A percentile compares a stretch with the other conserved stretches of the same genome.
These are phyloP conservation scores for Alternaria brassicicola DNA, from an alignment of 2,329 filamentous ascomycete genomes.

Conservation along the genomic window DNA sequence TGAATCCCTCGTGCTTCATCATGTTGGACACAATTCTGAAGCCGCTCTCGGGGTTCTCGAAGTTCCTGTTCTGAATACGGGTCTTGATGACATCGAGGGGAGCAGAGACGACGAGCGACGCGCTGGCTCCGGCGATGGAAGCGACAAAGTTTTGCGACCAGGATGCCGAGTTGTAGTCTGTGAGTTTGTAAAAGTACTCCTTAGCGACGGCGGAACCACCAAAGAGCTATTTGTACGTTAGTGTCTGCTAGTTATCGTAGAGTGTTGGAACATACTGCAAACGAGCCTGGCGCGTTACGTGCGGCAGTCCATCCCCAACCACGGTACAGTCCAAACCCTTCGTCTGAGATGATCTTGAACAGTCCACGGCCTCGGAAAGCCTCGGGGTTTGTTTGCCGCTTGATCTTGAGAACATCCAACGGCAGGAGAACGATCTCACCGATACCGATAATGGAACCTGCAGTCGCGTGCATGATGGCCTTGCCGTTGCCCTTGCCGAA, in stretches of 20 bases:
- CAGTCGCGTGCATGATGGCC: constrained; percentile 96
- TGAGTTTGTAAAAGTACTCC: constrained; percentile 87
- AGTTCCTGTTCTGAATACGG: constrained; percentile 96
- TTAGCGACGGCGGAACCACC: constrained; percentile 97
- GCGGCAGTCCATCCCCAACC: constrained; percentile 98
- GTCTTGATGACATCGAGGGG: constrained; percentile 99
- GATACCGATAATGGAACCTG: constrained; percentile 93
- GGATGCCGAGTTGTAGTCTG: constrained; percentile 92
- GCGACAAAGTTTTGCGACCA: constrained; percentile 98
- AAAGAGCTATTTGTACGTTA: constrained; percentile 70
- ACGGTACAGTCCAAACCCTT: constrained; percentile 93
- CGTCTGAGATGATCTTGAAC: constrained; percentile 86
- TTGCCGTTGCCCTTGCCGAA: constrained; percentile 98
- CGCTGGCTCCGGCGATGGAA: constrained; percentile 91
- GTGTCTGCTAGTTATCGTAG: neutral
- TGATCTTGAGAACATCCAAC: constrained; percentile 98
- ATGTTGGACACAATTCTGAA: constrained; percentile 92
- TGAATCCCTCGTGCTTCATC: constrained; percentile 84
- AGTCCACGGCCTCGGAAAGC: constrained; percentile 94
- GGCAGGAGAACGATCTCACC: constrained; percentile 95
- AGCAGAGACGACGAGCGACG: constrained; percentile 96
- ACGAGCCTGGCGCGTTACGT: constrained; percentile 94
- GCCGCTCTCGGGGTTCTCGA: constrained; percentile 94
- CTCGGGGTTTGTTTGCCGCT: constrained; percentile 98
- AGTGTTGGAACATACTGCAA: constrained; percentile 70